A percentile compares a stretch with the other conserved stretches of the same genome.
Conservation (phyloP, 1,284 basidiomycete species). For the Gastroboletus turbinatus region DNA sequence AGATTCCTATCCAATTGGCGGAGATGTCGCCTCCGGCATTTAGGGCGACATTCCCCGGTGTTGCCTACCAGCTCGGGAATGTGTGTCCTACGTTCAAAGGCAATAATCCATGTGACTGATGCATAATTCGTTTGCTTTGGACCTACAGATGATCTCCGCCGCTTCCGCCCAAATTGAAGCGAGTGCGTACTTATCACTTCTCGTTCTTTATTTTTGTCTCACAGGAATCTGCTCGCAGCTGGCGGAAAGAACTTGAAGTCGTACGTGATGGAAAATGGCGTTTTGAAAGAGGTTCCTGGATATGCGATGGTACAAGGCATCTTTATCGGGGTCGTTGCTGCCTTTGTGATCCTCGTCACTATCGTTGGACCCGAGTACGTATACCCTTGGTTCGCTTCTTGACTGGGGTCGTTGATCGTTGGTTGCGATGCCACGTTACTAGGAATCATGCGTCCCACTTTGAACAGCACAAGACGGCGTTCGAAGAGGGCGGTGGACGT, state of each 20-base stretch:
- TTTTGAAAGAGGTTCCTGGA: constrained; percentile 57
- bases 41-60: constrained; percentile 89
- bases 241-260: constrained; percentile 62
- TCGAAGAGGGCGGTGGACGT: constrained; percentile 67
- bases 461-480: constrained; percentile 78
- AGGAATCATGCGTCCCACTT: constrained; percentile 82
- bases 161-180: constrained; percentile 93
- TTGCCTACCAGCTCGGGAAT: constrained; percentile 87
- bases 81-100: constrained; percentile 29
- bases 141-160: constrained; percentile 75
- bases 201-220: not conserved
- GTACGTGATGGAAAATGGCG: constrained; percentile 49
- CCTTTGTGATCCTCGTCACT: constrained; percentile 66
- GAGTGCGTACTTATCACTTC: constrained; percentile 43
- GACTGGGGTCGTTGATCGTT: not conserved
- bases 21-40: constrained; percentile 93
- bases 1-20: constrained; percentile 84
- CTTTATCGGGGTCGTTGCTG: constrained; percentile 75
- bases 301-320: constrained; percentile 89
- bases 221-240: constrained; percentile 36
- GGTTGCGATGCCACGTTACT: not conserved
- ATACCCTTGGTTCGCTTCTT: not conserved
- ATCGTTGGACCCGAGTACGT: constrained; percentile 73
- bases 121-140: not conserved
- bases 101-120: not conserved